Evolutionary conservation across 169 alveolate genomes (phyloP).

Genomic region (Sarcocystis neurona): DNA sequence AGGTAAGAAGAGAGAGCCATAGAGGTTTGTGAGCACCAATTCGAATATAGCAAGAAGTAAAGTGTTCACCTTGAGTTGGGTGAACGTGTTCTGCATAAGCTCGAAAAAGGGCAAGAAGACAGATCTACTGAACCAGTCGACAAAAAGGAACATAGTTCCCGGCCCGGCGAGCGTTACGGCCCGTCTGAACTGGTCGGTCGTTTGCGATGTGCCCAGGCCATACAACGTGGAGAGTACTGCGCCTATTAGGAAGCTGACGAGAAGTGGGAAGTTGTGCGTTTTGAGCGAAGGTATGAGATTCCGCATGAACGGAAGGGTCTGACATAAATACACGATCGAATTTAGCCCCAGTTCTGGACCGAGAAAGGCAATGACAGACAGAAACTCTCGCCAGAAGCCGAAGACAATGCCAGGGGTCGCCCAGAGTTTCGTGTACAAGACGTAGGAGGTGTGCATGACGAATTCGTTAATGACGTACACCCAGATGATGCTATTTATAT

Average conservation of each 20-base stretch:
- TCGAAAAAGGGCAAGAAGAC: constrained; percentile 61
- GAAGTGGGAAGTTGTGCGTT: constrained; percentile 23
- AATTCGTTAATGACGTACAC: constrained; percentile 50
- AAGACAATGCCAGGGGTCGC: constrained; percentile 45
- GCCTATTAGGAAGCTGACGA: constrained; percentile 40
- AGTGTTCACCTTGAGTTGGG: constrained; percentile 19
- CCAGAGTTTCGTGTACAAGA: constrained; percentile 57
- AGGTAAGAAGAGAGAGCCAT: constrained; percentile 61
- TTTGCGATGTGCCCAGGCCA: constrained; percentile 49
- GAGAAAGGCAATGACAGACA: constrained; percentile 30
- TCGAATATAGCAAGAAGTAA: constrained; percentile 44
- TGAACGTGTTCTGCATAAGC: constrained; percentile 50
- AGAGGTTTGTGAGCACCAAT: constrained; percentile 46
- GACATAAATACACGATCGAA: constrained; percentile 44
- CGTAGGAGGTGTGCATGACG: constrained; percentile 42
- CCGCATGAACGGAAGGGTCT: constrained; percentile 56
- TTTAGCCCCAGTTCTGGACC: constrained; percentile 34
- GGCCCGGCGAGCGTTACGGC: constrained; percentile 53
- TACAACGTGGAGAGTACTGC: constrained; percentile 22
- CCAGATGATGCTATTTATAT: constrained; percentile 29
- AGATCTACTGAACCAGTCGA: constrained; percentile 56
- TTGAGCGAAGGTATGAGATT: constrained; percentile 18
- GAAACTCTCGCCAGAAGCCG: constrained; percentile 48
- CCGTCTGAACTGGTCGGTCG: constrained; percentile 54
- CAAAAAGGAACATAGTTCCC: constrained; percentile 55